Evolutionary conservation across 352 stramenopile species (phyloP), one percentile per base, ranked within the genome.

Genomic region (Halophytophthora polymorphica): DNA sequence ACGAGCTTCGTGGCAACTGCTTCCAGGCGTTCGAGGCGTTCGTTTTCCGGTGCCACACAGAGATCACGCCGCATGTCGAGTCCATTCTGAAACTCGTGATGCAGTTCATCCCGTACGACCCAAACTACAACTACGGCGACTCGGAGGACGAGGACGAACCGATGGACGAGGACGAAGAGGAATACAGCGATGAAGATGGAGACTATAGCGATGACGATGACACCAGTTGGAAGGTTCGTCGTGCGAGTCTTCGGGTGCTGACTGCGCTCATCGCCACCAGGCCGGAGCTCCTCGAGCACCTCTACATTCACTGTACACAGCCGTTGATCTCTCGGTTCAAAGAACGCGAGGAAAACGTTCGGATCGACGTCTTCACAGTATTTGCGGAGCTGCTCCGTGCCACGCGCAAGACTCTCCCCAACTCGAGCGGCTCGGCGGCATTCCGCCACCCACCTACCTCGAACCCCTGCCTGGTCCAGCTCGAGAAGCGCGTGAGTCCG

Each of bases 291-390:
- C 63, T 97, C 28, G 74, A 94, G 45, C 57, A 84, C 14, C 58
- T 97, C 12, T 96, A 95, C 65, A 77, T 74, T 31, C 85, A 81
- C 50, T 93, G 93, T 25, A 88, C 71, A 18, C 79, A 90, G 57
- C 64, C 71, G 40, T 61, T 98, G 40, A 90, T 98, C 38, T 83
- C 66, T 14, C 76, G 90, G 14, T 97, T 98, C 62, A 97, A 97
- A 67, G 97, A 99, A 73, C 82, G 97, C 34, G 97, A 99, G 75
- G 97, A 99, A 56, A 99, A 98, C 66, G 97, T 98, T 44, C 93
- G 96, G 22, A 93, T 99, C 18, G 97, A 98, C 53, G 90, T 99
- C 6, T 95, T 99, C 69, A 83, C 80, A 4, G 96, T 96, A 18
- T 98, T 98, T 66, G 80, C 92, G 5, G 82, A 93, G 21, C 74